Conservation (phyloP, 2,329 filamentous ascomycete genomes). For the Eutypa lata region DNA sequence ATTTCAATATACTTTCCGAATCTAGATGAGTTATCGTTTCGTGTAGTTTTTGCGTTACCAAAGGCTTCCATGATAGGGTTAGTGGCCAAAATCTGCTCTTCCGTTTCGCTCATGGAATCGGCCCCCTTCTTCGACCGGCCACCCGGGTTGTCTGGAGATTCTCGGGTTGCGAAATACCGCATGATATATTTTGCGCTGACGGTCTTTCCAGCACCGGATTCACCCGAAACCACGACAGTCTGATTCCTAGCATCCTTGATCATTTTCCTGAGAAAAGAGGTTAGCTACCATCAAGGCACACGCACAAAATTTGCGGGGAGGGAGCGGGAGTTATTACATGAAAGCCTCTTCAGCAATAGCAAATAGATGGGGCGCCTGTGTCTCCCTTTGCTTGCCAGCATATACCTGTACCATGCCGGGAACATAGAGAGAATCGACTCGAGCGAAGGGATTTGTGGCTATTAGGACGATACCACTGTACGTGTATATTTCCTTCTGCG, state of each 20-base stretch:
- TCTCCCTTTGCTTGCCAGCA: slow-evolving; percentile 92
- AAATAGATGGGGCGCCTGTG: slow-evolving; percentile 96
- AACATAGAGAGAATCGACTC: slow-evolving; percentile 96
- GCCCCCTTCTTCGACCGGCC: slow-evolving; percentile 71
- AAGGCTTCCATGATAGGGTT: slow-evolving; percentile 99
- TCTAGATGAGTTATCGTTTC: slow-evolving; percentile 97
- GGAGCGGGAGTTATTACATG: slow-evolving; percentile 61
- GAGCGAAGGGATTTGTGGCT: slow-evolving; percentile 95
- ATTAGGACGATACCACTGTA: slow-evolving; percentile 99
- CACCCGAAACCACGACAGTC: slow-evolving; percentile 97
- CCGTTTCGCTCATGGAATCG: slow-evolving; percentile 90
- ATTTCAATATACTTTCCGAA: slow-evolving; percentile 99
- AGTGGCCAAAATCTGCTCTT: slow-evolving; percentile 96
- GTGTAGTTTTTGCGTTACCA: slow-evolving; percentile 98
- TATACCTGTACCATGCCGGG: slow-evolving; percentile 99
- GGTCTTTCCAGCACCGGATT: slow-evolving; percentile 97
- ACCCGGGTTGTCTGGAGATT: slow-evolving; percentile 83
- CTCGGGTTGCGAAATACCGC: slow-evolving; percentile 98
- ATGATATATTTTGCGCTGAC: slow-evolving; percentile 99
- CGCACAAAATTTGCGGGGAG: neutral
- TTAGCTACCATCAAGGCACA: slow-evolving; percentile 31
- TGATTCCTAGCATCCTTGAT: slow-evolving; percentile 93
- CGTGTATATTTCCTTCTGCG: slow-evolving; percentile 99
- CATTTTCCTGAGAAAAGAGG: slow-evolving; percentile 70
- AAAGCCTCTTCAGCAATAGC: slow-evolving; percentile 99